Evolutionary conservation across 352 stramenopile species (phyloP).

Genomic region (Globisporangium abappressorium): DNA sequence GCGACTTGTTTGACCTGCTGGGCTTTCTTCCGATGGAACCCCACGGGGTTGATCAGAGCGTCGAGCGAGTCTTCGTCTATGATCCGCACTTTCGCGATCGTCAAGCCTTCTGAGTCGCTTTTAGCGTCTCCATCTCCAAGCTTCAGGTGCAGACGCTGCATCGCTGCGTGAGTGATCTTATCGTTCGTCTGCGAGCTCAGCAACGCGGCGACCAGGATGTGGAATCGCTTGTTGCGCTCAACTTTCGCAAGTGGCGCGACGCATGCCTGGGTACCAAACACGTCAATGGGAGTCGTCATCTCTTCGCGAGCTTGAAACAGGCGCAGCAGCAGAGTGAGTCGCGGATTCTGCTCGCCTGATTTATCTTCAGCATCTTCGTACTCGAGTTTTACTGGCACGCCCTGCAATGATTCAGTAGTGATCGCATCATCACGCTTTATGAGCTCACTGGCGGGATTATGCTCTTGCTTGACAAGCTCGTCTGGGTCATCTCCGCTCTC

Average conservation of each 20-base stretch:
- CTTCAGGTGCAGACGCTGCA: slow-evolving; percentile 56
- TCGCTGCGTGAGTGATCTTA: slow-evolving; percentile 60
- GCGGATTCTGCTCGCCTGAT: slow-evolving; percentile 13
- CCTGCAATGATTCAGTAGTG: background rate
- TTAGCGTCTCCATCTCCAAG: background rate
- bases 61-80: slow-evolving; percentile 34
- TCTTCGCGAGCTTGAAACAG: slow-evolving; percentile 32
- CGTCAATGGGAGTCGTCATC: slow-evolving; percentile 55
- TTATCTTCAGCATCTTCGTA: background rate
- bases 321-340: slow-evolving; percentile 35
- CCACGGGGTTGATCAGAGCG: slow-evolving; percentile 57
- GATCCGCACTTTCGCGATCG: slow-evolving; percentile 33
- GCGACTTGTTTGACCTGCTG: slow-evolving; percentile 58
- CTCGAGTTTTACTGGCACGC: background rate
- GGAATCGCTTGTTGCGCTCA: slow-evolving; percentile 39
- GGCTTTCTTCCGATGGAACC: slow-evolving; percentile 74
- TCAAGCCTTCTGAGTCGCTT: slow-evolving; percentile 39
- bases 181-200: slow-evolving; percentile 79
- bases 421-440: background rate
- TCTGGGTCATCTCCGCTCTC: background rate
- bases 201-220: slow-evolving; percentile 59
- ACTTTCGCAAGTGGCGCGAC: slow-evolving; percentile 20
- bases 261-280: slow-evolving; percentile 67
- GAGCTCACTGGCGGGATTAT: background rate
- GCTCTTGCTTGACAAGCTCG: slow-evolving; percentile 1